Evolutionary conservation across 2,329 filamentous ascomycete genomes (phyloP).

Genomic region (Talaromyces sp.): DNA sequence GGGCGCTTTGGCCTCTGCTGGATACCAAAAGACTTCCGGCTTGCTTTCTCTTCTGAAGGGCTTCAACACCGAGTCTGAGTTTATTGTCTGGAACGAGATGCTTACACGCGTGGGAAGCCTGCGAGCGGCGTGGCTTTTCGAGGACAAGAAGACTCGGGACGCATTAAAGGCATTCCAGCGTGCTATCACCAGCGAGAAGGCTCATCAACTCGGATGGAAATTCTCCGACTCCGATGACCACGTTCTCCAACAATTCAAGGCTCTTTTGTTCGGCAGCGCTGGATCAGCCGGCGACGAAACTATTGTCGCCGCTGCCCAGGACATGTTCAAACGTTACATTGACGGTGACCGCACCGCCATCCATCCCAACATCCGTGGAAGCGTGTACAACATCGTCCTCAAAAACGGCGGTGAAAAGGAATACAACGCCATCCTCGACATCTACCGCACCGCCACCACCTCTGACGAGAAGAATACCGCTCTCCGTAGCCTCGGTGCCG

Average conservation of each 20-base stretch:
- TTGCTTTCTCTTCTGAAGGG: conserved; percentile 80
- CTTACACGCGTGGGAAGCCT: conserved; percentile 73
- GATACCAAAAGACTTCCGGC: conserved; percentile 90
- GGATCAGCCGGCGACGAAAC: conserved; percentile 75
- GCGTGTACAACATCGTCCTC: conserved; percentile 80
- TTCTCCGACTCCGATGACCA: conserved; percentile 84
- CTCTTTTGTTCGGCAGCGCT: conserved; percentile 79
- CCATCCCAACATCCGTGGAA: conserved; percentile 85
- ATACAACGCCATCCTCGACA: conserved; percentile 73
- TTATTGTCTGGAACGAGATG: conserved; percentile 94
- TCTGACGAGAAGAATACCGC: conserved; percentile 90
- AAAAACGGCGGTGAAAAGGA: conserved; percentile 82
- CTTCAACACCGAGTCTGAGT: conserved; percentile 77
- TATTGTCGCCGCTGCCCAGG: conserved; percentile 75
- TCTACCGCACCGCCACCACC: conserved; percentile 71
- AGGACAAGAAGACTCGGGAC: conserved; percentile 67
- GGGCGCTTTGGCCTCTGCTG: conserved; percentile 80
- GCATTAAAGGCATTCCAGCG: conserved; percentile 81
- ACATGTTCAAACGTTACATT: conserved; percentile 85
- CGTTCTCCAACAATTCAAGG: conserved; percentile 91
- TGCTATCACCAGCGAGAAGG: conserved; percentile 71
- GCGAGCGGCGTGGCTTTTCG: conserved; percentile 82
- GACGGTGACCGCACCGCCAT: conserved; percentile 75
- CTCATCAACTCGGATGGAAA: conserved; percentile 83
- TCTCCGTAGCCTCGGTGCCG: conserved; percentile 75